These are phyloP conservation scores for Imleria badia DNA, from an alignment of 768 basidiomycete genomes.

Conservation along the genomic window DNA sequence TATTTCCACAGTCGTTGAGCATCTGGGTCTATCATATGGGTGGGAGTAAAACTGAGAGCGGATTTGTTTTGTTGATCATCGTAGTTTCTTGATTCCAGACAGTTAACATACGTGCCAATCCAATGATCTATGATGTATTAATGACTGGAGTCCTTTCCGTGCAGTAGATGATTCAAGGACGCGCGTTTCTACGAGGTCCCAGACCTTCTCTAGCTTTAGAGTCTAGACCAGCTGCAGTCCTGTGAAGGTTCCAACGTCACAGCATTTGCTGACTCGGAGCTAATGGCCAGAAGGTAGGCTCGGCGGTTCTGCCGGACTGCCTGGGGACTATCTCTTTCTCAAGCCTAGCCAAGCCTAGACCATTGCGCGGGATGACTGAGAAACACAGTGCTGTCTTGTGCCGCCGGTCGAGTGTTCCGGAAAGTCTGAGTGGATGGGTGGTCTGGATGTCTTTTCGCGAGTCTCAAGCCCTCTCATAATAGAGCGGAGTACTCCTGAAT, in stretches of 20 bases:
- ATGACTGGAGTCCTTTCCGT: neutral
- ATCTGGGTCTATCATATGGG: neutral
- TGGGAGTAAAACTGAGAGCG: neutral
- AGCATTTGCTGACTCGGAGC: neutral
- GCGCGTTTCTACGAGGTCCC: constrained; percentile 26
- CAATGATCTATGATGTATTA: neutral
- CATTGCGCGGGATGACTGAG: too few relatives aligned
- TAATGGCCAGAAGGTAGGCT: too few relatives aligned
- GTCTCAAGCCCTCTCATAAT: too few relatives aligned
- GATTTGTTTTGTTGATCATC: neutral
- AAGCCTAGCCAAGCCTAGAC: too few relatives aligned
- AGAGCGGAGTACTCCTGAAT: too few relatives aligned
- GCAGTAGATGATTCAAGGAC: constrained; percentile 20
- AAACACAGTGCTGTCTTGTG: too few relatives aligned
- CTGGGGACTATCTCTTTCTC: too few relatives aligned
- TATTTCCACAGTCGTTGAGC: constrained; percentile 1
- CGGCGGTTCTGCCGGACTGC: too few relatives aligned
- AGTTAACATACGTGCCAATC: neutral
- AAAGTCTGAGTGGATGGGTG: too few relatives aligned
- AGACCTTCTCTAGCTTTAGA: constrained; percentile 27
- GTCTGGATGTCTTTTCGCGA: too few relatives aligned
- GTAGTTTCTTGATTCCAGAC: neutral
- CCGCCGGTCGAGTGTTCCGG: too few relatives aligned
- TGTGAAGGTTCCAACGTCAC: constrained; percentile 8
- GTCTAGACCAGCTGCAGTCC: constrained; percentile 13